These are phyloP conservation scores for Pleurotus eryngii DNA, from an alignment of 768 basidiomycete genomes.

Conservation along the genomic window DNA sequence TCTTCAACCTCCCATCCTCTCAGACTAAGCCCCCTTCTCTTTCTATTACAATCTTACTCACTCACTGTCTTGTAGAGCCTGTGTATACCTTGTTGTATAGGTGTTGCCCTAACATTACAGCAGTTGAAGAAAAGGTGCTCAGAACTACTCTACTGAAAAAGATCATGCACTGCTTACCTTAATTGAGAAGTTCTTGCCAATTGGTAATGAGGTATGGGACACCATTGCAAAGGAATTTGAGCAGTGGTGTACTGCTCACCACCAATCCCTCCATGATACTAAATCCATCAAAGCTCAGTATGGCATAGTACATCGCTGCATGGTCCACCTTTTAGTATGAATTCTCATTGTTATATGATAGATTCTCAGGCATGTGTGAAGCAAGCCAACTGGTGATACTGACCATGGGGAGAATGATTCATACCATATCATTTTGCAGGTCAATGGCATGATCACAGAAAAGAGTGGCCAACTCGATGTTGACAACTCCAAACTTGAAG, in stretches of 20 bases:
- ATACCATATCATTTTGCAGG: neutral
- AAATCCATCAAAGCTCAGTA: constrained; percentile 21
- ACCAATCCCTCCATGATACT: neutral
- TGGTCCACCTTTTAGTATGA: neutral
- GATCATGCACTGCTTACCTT: constrained; percentile 14
- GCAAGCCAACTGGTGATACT: too few species aligned
- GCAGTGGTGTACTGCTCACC: neutral
- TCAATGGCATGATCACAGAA: constrained; percentile 19
- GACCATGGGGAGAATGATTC: too few species aligned
- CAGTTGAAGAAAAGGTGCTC: constrained; percentile 5
- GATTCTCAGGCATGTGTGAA: too few species aligned
- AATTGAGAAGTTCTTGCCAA: constrained; percentile 13
- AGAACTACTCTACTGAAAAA: constrained; percentile 17
- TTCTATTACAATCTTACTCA: too few species aligned
- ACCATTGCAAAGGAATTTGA: neutral
- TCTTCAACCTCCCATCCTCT: too few species aligned
- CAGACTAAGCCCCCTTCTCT: too few species aligned
- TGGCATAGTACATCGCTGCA: constrained; percentile 16
- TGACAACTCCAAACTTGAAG: constrained; percentile 11
- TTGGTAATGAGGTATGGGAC: constrained; percentile 19
- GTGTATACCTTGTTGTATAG: too few species aligned
- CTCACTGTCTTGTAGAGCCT: too few species aligned
- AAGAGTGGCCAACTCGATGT: constrained; percentile 15
- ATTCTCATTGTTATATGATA: constrained; percentile 1
- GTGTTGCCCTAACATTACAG: too few species aligned